These are phyloP conservation scores for Gnomoniopsis sp. DNA, from an alignment of 2,329 filamentous ascomycete species.

Conservation along the genomic window DNA sequence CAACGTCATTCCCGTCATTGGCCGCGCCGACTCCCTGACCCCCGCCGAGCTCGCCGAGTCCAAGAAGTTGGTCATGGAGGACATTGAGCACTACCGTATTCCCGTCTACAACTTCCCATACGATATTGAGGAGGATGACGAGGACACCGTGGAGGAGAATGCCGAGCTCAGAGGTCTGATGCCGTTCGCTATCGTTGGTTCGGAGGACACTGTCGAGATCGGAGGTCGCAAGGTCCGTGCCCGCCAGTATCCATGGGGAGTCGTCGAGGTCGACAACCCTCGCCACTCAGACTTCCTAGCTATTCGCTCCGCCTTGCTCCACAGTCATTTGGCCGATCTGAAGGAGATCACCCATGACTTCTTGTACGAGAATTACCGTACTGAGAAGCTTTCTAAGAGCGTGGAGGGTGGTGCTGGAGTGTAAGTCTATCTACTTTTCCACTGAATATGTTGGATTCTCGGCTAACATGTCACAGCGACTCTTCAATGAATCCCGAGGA, in stretches of 20 bases:
- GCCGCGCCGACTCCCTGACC: slow-evolving; percentile 95
- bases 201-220: slow-evolving; percentile 92
- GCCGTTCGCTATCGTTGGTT: slow-evolving; percentile 98
- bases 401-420: slow-evolving; percentile 85
- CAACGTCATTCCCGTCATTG: slow-evolving; percentile 98
- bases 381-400: slow-evolving; percentile 99
- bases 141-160: slow-evolving; percentile 99
- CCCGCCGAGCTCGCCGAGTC: slow-evolving; percentile 96
- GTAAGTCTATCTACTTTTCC: slow-evolving; percentile 55
- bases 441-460: not conserved
- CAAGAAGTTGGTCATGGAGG: slow-evolving; percentile 99
- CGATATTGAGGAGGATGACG: slow-evolving; percentile 98
- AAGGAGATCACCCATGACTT: slow-evolving; percentile 99
- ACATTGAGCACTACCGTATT: slow-evolving; percentile 99
- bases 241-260: slow-evolving; percentile 97
- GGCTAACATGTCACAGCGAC: slow-evolving; percentile 50
- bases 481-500: slow-evolving; percentile 98
- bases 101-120: slow-evolving; percentile 99
- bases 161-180: slow-evolving; percentile 95
- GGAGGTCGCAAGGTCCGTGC: slow-evolving; percentile 89
- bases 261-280: slow-evolving; percentile 98
- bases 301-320: slow-evolving; percentile 91
- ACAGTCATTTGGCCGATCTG: slow-evolving; percentile 95
- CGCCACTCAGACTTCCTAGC: slow-evolving; percentile 98
- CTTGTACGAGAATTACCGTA: slow-evolving; percentile 99